Conservation (phyloP, 768 basidiomycete genomes). For the Macrolepiota albuminosa region DNA sequence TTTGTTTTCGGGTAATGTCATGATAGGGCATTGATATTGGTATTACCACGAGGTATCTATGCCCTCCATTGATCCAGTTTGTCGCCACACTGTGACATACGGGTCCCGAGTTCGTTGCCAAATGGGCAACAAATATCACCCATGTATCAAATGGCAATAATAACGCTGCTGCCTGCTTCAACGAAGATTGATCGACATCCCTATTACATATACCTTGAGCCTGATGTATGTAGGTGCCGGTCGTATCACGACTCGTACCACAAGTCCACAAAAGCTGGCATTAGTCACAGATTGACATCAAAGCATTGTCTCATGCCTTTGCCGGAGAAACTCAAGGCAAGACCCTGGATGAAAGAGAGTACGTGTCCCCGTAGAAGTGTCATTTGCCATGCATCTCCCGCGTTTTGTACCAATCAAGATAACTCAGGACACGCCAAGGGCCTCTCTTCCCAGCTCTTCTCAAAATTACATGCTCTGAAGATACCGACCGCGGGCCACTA, state of each 20-base stretch:
- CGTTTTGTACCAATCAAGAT: not conserved
- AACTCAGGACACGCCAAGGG: not conserved
- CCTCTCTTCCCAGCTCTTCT: not conserved
- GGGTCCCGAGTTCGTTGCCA: constrained; percentile 2
- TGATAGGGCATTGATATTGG: not conserved
- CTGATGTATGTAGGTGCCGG: not conserved
- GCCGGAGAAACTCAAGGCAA: not conserved
- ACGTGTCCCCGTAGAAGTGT: not conserved
- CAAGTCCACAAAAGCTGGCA: not conserved
- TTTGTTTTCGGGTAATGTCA: not conserved
- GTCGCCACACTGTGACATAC: not conserved
- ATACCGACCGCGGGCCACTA: not conserved
- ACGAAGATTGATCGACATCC: not conserved
- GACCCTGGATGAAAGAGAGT: not conserved
- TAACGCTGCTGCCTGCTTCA: constrained; percentile 1
- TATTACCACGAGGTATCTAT: not conserved
- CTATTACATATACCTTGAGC: not conserved
- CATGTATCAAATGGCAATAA: constrained; percentile 11
- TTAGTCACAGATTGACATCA: not conserved
- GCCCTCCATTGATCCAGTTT: not conserved
- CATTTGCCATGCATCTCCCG: not conserved
- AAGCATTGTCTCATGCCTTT: not conserved
- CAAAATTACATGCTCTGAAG: not conserved
- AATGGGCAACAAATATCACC: not conserved
- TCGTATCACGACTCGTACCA: not conserved